Evolutionary conservation across 768 basidiomycete species (phyloP).

Genomic region (Collybia mongolica): DNA sequence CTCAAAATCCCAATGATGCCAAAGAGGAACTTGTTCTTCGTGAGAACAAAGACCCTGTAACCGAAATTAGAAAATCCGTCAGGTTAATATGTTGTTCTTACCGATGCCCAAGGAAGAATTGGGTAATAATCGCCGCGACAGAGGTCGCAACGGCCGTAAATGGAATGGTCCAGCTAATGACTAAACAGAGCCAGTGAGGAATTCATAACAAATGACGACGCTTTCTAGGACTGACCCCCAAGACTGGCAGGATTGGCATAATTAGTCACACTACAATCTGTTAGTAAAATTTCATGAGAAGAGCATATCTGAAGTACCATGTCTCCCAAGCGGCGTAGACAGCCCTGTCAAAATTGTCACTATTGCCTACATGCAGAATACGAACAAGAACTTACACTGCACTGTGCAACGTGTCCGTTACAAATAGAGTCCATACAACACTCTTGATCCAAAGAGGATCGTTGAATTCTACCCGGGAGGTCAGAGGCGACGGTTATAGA

Average conservation of each 20-base stretch:
- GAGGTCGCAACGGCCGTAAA: slow-evolving; percentile 48
- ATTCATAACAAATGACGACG: not conserved
- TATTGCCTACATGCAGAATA: not conserved
- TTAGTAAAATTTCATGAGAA: slow-evolving; percentile 5
- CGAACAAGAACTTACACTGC: slow-evolving; percentile 19
- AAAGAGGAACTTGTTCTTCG: slow-evolving; percentile 31
- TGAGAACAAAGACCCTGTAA: slow-evolving; percentile 32
- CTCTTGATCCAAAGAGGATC: slow-evolving; percentile 29
- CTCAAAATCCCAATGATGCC: slow-evolving; percentile 36
- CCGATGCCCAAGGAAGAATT: slow-evolving; percentile 47
- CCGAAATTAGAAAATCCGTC: not conserved
- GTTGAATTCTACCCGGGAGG: slow-evolving; percentile 26
- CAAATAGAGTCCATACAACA: slow-evolving; percentile 28
- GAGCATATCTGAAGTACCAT: slow-evolving; percentile 12
- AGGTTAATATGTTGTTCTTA: slow-evolving; percentile 17
- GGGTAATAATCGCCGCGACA: slow-evolving; percentile 48
- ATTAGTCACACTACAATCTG: slow-evolving; percentile 35
- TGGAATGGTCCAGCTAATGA: slow-evolving; percentile 46
- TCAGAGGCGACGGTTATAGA: slow-evolving; percentile 6
- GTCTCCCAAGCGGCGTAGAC: slow-evolving; percentile 29
- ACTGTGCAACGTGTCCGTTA: slow-evolving; percentile 33
- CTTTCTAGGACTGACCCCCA: slow-evolving; percentile 20
- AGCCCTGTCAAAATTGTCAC: slow-evolving; percentile 15
- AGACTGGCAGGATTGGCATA: slow-evolving; percentile 36
- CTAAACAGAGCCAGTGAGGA: slow-evolving; percentile 19